Conservation (phyloP, 306 rosid genomes). For the Vachellia pachyceras region DNA sequence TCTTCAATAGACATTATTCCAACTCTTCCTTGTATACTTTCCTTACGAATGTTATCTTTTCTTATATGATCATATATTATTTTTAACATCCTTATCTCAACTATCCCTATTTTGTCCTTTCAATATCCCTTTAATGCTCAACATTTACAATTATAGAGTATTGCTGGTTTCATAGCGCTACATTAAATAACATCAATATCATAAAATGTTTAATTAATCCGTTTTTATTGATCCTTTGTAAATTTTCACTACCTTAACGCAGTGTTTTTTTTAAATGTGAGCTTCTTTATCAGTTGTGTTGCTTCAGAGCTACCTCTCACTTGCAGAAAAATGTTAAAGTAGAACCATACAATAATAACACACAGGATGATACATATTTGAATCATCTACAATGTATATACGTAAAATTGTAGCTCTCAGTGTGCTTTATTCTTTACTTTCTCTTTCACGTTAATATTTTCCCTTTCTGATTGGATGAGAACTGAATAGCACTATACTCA, state of each 20-base stretch:
- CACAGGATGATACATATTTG: neutral
- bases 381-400: neutral
- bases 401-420: neutral
- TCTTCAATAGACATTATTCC: too few relatives aligned
- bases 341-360: neutral
- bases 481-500: slow-evolving; percentile 48
- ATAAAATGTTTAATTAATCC: neutral
- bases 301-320: neutral
- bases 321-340: neutral
- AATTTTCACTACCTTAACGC: neutral
- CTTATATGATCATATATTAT: too few relatives aligned
- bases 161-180: too few relatives aligned
- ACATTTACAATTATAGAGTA: too few relatives aligned
- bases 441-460: slow-evolving; percentile 36
- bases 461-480: slow-evolving; percentile 54
- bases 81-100: too few relatives aligned
- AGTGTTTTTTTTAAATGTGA: neutral
- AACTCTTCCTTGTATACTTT: too few relatives aligned
- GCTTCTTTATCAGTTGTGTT: neutral
- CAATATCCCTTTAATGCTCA: too few relatives aligned
- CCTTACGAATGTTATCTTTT: too few relatives aligned
- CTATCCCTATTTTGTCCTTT: too few relatives aligned
- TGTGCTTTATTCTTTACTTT: slow-evolving; percentile 26
- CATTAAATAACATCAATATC: too few relatives aligned
- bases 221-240: neutral